Evolutionary conservation across 176 grass and related monocot genomes (phyloP).

Genomic region (Rhipidocladum racemiflorum): DNA sequence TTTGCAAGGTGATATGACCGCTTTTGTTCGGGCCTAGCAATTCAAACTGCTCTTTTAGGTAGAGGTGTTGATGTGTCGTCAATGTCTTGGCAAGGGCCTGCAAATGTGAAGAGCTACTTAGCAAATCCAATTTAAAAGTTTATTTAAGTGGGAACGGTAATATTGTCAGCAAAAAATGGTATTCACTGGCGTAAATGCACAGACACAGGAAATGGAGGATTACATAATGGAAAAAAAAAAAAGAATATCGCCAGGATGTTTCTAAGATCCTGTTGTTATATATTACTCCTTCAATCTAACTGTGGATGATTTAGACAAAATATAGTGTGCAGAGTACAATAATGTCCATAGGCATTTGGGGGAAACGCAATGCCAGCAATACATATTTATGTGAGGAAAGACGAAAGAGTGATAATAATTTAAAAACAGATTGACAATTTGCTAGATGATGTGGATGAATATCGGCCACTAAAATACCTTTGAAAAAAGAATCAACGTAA

Average conservation of each 20-base stretch:
- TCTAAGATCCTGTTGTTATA: slow-evolving; percentile 3
- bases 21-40: slow-evolving; percentile 60
- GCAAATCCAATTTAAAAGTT: not conserved
- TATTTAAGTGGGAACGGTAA: not conserved
- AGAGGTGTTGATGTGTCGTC: slow-evolving; percentile 53
- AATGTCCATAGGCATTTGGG: not conserved
- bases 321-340: not conserved
- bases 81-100: slow-evolving; percentile 76
- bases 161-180: not conserved
- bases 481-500: not conserved
- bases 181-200: slow-evolving; percentile 5
- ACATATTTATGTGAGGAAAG: slow-evolving; percentile 5
- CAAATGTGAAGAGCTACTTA: slow-evolving; percentile 22
- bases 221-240: not conserved
- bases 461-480: not conserved
- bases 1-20: slow-evolving; percentile 59
- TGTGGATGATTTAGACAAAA: not conserved
- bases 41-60: slow-evolving; percentile 61
- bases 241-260: not conserved
- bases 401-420: not conserved
- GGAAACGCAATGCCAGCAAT: not conserved
- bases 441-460: not conserved
- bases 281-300: not conserved
- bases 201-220: not conserved
- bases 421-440: not conserved